Evolutionary conservation across 139 green algal genomes (phyloP), one percentile per base, ranked within the genome.

Genomic region (Desmodesmus armatus): DNA sequence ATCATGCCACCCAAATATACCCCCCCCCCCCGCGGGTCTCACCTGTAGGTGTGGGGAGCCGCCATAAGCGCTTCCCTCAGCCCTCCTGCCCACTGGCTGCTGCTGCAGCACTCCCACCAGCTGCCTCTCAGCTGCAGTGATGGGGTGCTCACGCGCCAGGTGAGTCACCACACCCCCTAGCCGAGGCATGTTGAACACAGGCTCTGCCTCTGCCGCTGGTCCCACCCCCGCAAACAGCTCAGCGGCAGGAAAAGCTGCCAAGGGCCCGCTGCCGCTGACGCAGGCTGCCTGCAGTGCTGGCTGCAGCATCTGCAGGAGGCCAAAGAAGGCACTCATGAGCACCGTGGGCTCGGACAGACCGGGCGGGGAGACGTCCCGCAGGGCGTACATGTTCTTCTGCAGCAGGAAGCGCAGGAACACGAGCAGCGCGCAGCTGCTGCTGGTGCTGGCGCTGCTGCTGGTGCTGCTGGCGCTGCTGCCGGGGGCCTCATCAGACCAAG

Each of bases 261-360:
- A 43, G 33, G 70, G 70, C 23, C 82, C 82, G 6, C 13, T 23
- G 13, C 82, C 82, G 23, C 31, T 43, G 37, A 63, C 41, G 6
- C 21, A 6, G 0, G 55, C 80, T 53, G 62, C 65, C 31, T 78
- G 66, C 60, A 96, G 84, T 23, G 82, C 79, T 0, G 81, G 85
- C 31, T 84, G 72, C 62, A 97, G 75, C 76, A 98, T 82, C 51
- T 89, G 87, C 71, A 98, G 83, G 85, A 98, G 83, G 21, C 80
- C 87, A 60, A 95, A 96, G 85, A 94, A 98, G 0, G 89, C 53
- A 11, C 91, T 95, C 17, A 93, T 86, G 19, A 98, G 85, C 2
- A 96, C 94, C 0, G 91, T 93, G 27, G 80, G 76, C 80, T 98
- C 94, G 5, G 92, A 94, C 60, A 98, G 87, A 0, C 95, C 95